A percentile compares a stretch with the other conserved stretches of the same genome.
phyloP scores from a whole-genome alignment of 1,139 yeast genomes.

The Yamadazyma kanchanaburiensis region DNA sequence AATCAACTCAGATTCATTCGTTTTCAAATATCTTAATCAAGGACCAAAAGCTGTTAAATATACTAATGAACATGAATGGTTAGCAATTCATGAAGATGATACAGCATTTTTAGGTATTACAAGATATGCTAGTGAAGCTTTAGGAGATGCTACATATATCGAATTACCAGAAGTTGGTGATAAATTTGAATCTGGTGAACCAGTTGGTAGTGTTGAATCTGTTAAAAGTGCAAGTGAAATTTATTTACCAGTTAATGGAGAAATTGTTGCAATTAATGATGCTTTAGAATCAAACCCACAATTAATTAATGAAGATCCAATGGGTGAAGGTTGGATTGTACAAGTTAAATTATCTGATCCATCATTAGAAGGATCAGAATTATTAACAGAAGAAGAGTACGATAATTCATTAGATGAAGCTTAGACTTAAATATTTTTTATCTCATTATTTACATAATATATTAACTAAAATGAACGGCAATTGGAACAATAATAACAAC shows the following conservation, averaged over 20 bases:
- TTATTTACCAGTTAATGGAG: conserved; percentile 84
- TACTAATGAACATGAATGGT: conserved; percentile 95
- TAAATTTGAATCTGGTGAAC: conserved; percentile 67
- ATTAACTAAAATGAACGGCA: conserved; percentile 75
- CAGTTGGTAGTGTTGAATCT: conserved; percentile 89
- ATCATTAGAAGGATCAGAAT: conserved; percentile 24
- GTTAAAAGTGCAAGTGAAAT: conserved; percentile 95
- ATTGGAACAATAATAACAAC: conserved; percentile 92
- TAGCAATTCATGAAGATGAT: conserved; percentile 80
- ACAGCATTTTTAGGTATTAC: conserved; percentile 89
- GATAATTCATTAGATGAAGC: conserved; percentile 50
- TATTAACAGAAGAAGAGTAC: conserved; percentile 55
- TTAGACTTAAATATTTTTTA: background rate
- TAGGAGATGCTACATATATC: conserved; percentile 93
- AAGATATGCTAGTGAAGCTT: conserved; percentile 93
- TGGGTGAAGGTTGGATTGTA: conserved; percentile 93
- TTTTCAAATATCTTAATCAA: conserved; percentile 44
- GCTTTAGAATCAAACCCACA: conserved; percentile 68
- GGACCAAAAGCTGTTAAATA: conserved; percentile 60
- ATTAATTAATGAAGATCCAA: conserved; percentile 80
- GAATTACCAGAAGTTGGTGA: conserved; percentile 83
- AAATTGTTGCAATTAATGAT: conserved; percentile 68
- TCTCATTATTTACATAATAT: conserved; percentile 1
- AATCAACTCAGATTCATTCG: conserved; percentile 51
- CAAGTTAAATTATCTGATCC: conserved; percentile 57